phyloP scores from a whole-genome alignment of 345 rosid genomes.

The Lepidium didymum region DNA sequence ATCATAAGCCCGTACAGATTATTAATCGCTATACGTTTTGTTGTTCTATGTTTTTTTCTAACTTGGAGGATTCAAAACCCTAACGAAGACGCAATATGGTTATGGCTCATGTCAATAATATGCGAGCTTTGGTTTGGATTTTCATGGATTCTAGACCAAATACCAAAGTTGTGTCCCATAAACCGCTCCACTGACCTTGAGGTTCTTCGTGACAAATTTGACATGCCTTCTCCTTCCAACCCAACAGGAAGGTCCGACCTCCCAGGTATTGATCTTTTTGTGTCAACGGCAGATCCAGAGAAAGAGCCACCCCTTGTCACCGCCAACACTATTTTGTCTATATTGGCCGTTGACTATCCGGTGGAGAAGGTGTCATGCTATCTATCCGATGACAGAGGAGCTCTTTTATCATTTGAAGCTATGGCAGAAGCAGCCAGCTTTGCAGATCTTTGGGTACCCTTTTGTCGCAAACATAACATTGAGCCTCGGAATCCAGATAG shows the following conservation, averaged over 20 bases:
- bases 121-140: conserved; percentile 93
- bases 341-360: conserved; percentile 80
- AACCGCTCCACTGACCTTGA: conserved; percentile 83
- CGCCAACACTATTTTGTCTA: conserved; percentile 86
- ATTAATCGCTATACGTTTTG: conserved; percentile 46
- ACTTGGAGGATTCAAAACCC: conserved; percentile 78
- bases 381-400: conserved; percentile 88
- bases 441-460: conserved; percentile 93
- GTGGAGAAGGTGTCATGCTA: conserved; percentile 82
- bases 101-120: conserved; percentile 75
- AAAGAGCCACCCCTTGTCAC: conserved; percentile 90
- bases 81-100: conserved; percentile 76
- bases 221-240: conserved; percentile 79
- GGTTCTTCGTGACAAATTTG: conserved; percentile 80
- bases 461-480: conserved; percentile 79
- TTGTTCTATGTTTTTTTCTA: conserved; percentile 66
- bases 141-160: conserved; percentile 90
- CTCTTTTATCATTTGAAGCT: conserved; percentile 91
- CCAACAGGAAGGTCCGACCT: conserved; percentile 90
- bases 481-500: conserved; percentile 87
- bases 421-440: conserved; percentile 98
- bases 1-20: conserved; percentile 84
- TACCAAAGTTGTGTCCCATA: conserved; percentile 76
- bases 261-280: conserved; percentile 80
- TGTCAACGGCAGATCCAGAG: conserved; percentile 93